phyloP scores from a whole-genome alignment of 202 grass and related monocot species.

The Carex sylvatica region DNA sequence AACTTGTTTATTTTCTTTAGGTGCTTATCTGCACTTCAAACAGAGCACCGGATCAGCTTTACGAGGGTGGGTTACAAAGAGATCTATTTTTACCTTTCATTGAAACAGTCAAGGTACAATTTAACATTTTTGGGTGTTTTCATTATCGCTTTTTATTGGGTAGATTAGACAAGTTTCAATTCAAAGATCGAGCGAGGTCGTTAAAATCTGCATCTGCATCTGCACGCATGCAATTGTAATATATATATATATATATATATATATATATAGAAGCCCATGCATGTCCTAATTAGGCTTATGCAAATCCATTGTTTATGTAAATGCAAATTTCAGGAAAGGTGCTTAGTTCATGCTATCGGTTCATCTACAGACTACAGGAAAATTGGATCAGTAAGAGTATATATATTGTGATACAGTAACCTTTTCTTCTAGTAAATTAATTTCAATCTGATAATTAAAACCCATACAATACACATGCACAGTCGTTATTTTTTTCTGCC shows the following conservation, averaged over 20 bases:
- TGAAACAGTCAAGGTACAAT: conserved; percentile 71
- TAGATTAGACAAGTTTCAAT: neutral
- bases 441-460: neutral
- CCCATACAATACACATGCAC: too few relatives aligned
- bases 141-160: neutral
- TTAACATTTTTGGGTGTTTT: conserved; percentile 13
- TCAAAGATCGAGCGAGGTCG: neutral
- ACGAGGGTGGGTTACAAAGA: conserved; percentile 91
- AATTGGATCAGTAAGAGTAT: conserved; percentile 84
- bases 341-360: conserved; percentile 67
- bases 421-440: neutral
- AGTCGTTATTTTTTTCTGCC: neutral
- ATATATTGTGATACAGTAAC: conserved; percentile 16
- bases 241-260: neutral
- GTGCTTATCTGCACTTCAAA: conserved; percentile 93
- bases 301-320: neutral
- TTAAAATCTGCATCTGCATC: neutral
- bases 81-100: conserved; percentile 91
- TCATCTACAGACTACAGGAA: conserved; percentile 82
- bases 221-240: neutral
- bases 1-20: conserved; percentile 38
- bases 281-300: neutral
- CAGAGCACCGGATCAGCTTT: conserved; percentile 83
- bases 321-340: conserved; percentile 55
- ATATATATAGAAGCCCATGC: neutral